Evolutionary conservation across 768 basidiomycete species (phyloP).

Genomic region (Boletus rubropictus): DNA sequence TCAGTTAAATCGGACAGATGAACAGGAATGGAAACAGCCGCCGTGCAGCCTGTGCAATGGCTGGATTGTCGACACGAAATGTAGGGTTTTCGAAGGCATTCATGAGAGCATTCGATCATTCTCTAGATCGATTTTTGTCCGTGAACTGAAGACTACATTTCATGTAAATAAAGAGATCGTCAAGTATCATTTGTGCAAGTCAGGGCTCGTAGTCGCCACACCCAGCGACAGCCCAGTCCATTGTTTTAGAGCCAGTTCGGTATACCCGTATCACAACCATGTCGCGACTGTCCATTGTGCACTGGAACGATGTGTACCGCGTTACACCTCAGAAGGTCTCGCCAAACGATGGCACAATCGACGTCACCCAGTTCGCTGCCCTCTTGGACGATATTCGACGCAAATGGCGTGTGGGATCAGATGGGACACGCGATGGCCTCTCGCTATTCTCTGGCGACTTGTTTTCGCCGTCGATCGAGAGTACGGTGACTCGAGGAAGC

Average conservation of each 20-base stretch:
- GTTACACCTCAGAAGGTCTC: constrained; percentile 68
- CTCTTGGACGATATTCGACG: constrained; percentile 58
- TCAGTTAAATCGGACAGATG: background rate
- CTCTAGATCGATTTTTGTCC: too few species aligned
- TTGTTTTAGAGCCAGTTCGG: background rate
- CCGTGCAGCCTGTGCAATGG: background rate
- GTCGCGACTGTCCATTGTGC: constrained; percentile 44
- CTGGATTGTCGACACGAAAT: background rate
- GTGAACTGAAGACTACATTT: too few species aligned
- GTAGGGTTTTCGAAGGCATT: too few species aligned
- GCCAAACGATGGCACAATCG: constrained; percentile 57
- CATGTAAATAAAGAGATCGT: too few species aligned
- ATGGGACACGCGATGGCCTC: constrained; percentile 62
- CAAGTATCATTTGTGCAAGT: too few species aligned
- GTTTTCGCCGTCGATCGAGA: constrained; percentile 83
- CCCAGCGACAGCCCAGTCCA: too few species aligned
- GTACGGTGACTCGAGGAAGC: constrained; percentile 80
- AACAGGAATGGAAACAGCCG: background rate
- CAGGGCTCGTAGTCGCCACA: too few species aligned
- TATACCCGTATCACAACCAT: too few species aligned
- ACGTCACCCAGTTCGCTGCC: constrained; percentile 81
- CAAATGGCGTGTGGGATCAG: constrained; percentile 45
- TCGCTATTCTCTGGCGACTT: constrained; percentile 86
- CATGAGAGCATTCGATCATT: too few species aligned
- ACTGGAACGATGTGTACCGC: constrained; percentile 84